Evolutionary conservation across 2,329 filamentous ascomycete genomes (phyloP).

Genomic region (Aspergillus sp.): DNA sequence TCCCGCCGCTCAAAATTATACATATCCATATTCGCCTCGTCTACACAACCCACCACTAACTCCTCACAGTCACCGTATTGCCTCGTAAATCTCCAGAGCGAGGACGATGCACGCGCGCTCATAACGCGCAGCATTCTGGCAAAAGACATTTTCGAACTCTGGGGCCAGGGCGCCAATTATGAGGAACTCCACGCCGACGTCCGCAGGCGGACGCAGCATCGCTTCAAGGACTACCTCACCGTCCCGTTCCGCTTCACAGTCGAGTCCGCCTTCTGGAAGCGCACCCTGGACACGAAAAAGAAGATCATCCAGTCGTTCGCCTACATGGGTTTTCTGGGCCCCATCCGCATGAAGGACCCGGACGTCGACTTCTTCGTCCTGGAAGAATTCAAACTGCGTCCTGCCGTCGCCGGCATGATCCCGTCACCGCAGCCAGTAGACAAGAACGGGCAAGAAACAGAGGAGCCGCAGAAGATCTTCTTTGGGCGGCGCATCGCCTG

Average conservation of each 20-base stretch:
- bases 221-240: slow-evolving; percentile 65
- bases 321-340: slow-evolving; percentile 74
- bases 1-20: neutral
- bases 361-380: slow-evolving; percentile 76
- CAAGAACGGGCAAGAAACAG: slow-evolving; percentile 25
- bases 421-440: neutral
- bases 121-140: slow-evolving; percentile 75
- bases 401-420: no score
- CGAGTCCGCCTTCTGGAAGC: slow-evolving; percentile 76
- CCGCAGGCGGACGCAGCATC: slow-evolving; percentile 53
- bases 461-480: slow-evolving; percentile 61
- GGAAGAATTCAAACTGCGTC: slow-evolving; percentile 63
- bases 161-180: slow-evolving; percentile 71
- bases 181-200: slow-evolving; percentile 67
- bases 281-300: slow-evolving; percentile 61
- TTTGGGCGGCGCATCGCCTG: slow-evolving; percentile 69
- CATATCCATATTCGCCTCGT: neutral
- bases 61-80: slow-evolving; percentile 77
- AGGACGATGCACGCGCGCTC: slow-evolving; percentile 62
- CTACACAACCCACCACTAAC: slow-evolving; percentile 8
- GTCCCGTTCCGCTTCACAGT: slow-evolving; percentile 79
- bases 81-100: slow-evolving; percentile 66
- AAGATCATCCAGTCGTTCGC: slow-evolving; percentile 77
- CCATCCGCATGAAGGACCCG: slow-evolving; percentile 71
- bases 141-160: slow-evolving; percentile 83